Evolutionary conservation across 495 filamentous ascomycete genomes (phyloP).

Genomic region (Xylaria palmicola): DNA sequence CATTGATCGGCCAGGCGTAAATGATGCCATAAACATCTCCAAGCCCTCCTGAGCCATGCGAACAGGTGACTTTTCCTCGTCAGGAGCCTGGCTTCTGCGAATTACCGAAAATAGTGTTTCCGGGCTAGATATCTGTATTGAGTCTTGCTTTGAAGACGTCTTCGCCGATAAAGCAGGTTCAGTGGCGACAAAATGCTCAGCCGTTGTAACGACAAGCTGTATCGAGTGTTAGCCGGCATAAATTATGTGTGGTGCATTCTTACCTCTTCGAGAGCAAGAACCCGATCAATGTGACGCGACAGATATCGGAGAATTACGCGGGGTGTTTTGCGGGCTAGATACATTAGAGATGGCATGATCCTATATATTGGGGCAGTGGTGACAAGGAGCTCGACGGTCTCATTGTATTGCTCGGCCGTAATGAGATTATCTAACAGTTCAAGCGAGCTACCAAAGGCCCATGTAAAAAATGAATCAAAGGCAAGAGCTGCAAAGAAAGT

Average conservation of each 20-base stretch:
- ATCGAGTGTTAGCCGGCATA: neutral
- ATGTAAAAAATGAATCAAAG: slow-evolving; percentile 3
- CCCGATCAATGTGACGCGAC: neutral
- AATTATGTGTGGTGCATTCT: neutral
- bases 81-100: neutral
- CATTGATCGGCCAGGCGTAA: slow-evolving; percentile 1
- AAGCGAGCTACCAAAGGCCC: slow-evolving; percentile 2
- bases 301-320: neutral
- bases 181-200: neutral
- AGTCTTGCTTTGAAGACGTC: neutral
- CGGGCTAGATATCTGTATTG: neutral
- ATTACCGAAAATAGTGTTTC: neutral
- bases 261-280: neutral
- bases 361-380: neutral
- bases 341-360: neutral
- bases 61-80: neutral
- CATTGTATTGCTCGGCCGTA: neutral
- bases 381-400: neutral
- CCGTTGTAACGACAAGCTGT: neutral
- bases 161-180: neutral
- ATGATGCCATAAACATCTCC: slow-evolving; percentile 10
- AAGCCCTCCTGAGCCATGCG: slow-evolving; percentile 3
- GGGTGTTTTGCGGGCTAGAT: neutral
- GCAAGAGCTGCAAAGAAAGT: neutral
- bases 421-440: neutral